Evolutionary conservation across 2,329 filamentous ascomycete genomes (phyloP), one percentile per base, ranked within the genome.

Genomic region (Byssochlamys sp.): DNA sequence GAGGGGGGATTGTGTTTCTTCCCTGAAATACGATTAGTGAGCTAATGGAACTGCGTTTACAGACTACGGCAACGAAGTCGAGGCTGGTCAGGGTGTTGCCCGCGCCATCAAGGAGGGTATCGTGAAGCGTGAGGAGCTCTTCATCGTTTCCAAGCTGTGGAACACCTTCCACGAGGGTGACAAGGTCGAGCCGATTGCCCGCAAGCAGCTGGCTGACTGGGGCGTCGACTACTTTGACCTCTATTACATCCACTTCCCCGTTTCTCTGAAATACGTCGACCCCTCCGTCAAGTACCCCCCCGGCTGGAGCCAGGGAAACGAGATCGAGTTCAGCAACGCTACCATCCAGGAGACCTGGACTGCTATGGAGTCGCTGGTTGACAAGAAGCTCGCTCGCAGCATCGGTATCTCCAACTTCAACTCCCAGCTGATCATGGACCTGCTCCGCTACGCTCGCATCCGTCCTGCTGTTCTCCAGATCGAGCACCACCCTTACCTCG

Each of bases 81-180:
- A 91, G 74, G 84, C 82, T 62, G 89, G 89, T 59, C 77, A 91
- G 71, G 89, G 89, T 67, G 81, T 92, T 52, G 83, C 85, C 59
- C 87, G 87, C 65, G 89, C 89, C 67, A 90, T 94, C 75, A 82
- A 87, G 69, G 89, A 94, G 9, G 88, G 89, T 50, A 74, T 92
- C 58, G 88, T 91, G 65, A 90, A 86, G 79, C 87, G 89, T 59
- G 84, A 89, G 75, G 90, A 96, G 26, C 87, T 95, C 71, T 95
- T 95, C 83, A 85, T 96, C 70, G 88, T 91, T 63, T 90, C 87
- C 75, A 96, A 95, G 81, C 86, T 96, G 58, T 95, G 91, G 90
- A 91, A 92, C 79, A 86, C 86, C 64, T 95, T 91, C 83, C 90
- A 95, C 80, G 87, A 92, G 68, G 81, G 80, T 66, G 86, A 92